These are phyloP conservation scores for Ophiostoma triangulosporum DNA, from an alignment of 2,329 filamentous ascomycete species.

Conservation along the genomic window DNA sequence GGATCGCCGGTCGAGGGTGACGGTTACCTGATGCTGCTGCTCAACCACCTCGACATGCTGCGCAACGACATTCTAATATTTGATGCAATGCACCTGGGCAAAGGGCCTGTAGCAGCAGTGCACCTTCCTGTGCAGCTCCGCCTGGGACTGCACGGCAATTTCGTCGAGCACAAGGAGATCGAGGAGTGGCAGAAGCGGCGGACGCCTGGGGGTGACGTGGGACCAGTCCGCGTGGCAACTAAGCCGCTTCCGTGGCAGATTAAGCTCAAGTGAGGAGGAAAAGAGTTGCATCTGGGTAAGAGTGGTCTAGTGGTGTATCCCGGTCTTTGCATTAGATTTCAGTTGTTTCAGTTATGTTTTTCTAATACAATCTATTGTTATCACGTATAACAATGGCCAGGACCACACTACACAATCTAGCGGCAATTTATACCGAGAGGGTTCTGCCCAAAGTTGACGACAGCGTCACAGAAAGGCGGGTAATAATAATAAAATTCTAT, in stretches of 20 bases:
- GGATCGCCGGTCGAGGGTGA: slow-evolving; percentile 31
- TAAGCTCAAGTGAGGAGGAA: neutral
- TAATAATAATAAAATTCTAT: no score
- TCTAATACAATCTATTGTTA: neutral
- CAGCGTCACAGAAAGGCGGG: no score
- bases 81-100: slow-evolving; percentile 25
- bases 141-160: slow-evolving; percentile 30
- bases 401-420: no score
- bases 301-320: neutral
- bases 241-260: slow-evolving; percentile 27
- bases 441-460: no score
- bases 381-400: no score
- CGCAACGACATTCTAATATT: slow-evolving; percentile 31
- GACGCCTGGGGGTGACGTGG: slow-evolving; percentile 23
- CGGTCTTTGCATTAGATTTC: neutral
- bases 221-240: slow-evolving; percentile 23
- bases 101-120: slow-evolving; percentile 26
- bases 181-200: slow-evolving; percentile 27
- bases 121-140: slow-evolving; percentile 29
- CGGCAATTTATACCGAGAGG: no score
- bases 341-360: neutral
- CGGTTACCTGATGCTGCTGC: slow-evolving; percentile 33
- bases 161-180: slow-evolving; percentile 28
- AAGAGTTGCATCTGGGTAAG: neutral
- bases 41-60: slow-evolving; percentile 31